These are phyloP conservation scores for Vigna mungo DNA, from an alignment of 306 rosid species.

Conservation along the genomic window DNA sequence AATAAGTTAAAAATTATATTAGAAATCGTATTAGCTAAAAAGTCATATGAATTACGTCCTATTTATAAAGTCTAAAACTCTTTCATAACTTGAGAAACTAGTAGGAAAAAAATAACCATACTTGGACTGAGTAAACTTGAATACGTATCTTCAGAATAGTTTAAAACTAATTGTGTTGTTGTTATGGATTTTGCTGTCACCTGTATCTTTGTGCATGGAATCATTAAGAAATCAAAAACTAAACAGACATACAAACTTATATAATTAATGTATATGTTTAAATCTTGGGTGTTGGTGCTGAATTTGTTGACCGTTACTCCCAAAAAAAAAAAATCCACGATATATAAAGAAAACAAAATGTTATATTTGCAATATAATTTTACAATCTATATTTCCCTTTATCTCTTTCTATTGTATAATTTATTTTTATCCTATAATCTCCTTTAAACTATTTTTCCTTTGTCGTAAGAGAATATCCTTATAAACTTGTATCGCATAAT, in stretches of 20 bases:
- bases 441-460: neutral
- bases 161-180: slow-evolving; percentile 7
- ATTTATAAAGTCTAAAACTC: too few relatives aligned
- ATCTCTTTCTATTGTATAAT: too few relatives aligned
- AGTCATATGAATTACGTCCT: too few relatives aligned
- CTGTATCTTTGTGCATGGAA: slow-evolving; percentile 31
- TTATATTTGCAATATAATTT: too few relatives aligned
- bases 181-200: slow-evolving; percentile 29
- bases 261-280: neutral
- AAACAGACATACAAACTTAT: neutral
- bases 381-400: too few relatives aligned
- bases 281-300: neutral
- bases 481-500: too few relatives aligned
- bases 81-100: neutral
- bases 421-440: neutral
- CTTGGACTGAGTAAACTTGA: neutral
- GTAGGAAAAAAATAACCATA: neutral
- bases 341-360: neutral
- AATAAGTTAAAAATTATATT: too few relatives aligned
- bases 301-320: slow-evolving; percentile 33
- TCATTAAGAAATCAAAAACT: slow-evolving; percentile 11
- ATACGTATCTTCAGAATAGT: neutral
- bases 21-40: too few relatives aligned
- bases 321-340: neutral
- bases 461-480: too few relatives aligned